Base-by-base conservation (phyloP, 495 filamentous ascomycete genomes). In the Xylaria longipes region DNA sequence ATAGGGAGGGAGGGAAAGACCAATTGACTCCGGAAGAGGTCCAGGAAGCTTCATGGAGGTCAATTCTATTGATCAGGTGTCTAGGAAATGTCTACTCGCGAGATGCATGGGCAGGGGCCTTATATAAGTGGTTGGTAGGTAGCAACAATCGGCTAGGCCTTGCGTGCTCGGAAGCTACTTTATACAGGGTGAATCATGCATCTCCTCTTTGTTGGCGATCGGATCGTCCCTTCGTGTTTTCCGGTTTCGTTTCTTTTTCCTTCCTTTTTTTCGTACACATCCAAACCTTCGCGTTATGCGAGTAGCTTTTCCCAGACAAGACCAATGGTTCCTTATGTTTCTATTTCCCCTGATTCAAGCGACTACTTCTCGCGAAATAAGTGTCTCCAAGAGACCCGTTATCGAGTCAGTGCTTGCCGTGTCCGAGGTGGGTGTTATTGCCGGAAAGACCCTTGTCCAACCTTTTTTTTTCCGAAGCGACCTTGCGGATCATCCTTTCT, bases 401-500 rank as follows among this genome's bases (percentile, higher is more conserved):
- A 43, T 52, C 63, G 8, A 7, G 31, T 60, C 41, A 9, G 29
- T 20, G 22, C 45, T 66, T 67, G 46, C 17, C 48, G 20, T 22
- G 35, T 0, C 31, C 45, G 9, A 48, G 35, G 37, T 25, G 65
- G 35, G 37, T 25, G 65, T 56, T 43, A 67, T 41, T 56, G 65
- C 48, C 65, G 65, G 33, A 27, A 11, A 22, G 43, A 67, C 33
- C 46, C 48, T 54, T 67, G 65, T 25, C 43, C 11, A n/a, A 29
- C 46, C n/a, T n/a, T n/a, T n/a, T n/a, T n/a, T n/a, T n/a, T n/a
- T n/a, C 20, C 22, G 41, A 45, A n/a, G 64, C 63, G 31, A 29
- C 7, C 31, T 41, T 41, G 48, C 65, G 65, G 65, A 67, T 67
- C 65, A 67, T 48, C 33, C 48, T 67, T 54, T 56, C 65, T 67